These are phyloP conservation scores for Atkinsonella texensis DNA, from an alignment of 2,329 filamentous ascomycete species.

Conservation along the genomic window DNA sequence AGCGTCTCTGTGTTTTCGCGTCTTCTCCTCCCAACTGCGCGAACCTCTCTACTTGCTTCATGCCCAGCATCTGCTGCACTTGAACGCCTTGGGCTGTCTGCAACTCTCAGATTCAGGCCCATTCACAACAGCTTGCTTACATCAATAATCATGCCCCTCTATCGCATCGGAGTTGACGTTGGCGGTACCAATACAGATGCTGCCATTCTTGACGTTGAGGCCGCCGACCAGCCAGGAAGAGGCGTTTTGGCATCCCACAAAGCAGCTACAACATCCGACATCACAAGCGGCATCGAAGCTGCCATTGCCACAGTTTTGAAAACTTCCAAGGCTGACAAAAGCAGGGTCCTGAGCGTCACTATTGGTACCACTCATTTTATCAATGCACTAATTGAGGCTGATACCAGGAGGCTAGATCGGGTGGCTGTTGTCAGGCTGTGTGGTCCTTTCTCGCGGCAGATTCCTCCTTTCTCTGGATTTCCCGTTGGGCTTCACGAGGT, in stretches of 20 bases:
- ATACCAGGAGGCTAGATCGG: conserved; percentile 27
- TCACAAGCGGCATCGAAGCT: conserved; percentile 34
- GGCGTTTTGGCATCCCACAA: conserved; percentile 36
- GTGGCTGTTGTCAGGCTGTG: conserved; percentile 35
- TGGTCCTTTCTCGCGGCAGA: conserved; percentile 30
- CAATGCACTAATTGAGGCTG: conserved; percentile 35
- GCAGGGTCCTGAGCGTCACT: conserved; percentile 31
- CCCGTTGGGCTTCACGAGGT: conserved; percentile 27
- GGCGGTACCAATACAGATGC: conserved; percentile 32
- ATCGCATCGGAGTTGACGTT: conserved; percentile 32
- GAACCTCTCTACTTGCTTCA: too few relatives aligned
- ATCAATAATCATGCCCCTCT: conserved; percentile 20
- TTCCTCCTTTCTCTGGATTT: conserved; percentile 35
- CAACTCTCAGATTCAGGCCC: neutral
- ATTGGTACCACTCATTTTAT: conserved; percentile 40
- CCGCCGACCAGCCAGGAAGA: conserved; percentile 20
- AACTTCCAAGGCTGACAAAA: conserved; percentile 23
- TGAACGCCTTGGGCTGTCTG: neutral
- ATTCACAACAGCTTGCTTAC: neutral
- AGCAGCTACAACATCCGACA: conserved; percentile 35
- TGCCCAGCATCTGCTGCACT: too few relatives aligned
- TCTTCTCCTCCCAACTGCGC: too few relatives aligned
- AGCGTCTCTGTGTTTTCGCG: too few relatives aligned
- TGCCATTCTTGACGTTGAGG: conserved; percentile 31
- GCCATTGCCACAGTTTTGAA: conserved; percentile 32